These are phyloP conservation scores for Chrysoporthe puriensis DNA, from an alignment of 2,329 filamentous ascomycete species.

Conservation along the genomic window DNA sequence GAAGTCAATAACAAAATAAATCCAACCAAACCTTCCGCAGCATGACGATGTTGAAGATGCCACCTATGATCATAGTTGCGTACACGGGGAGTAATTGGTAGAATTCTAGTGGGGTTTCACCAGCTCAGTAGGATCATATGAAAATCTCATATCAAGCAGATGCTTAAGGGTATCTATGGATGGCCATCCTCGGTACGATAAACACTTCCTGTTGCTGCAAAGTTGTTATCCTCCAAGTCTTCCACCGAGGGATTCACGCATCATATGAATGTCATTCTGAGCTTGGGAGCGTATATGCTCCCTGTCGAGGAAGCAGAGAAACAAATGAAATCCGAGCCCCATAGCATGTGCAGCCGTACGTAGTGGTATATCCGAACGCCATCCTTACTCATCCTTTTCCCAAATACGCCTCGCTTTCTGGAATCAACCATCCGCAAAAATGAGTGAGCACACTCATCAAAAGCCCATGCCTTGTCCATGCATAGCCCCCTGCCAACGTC, in stretches of 20 bases:
- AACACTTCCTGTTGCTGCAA: not conserved
- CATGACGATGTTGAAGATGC: too few species aligned
- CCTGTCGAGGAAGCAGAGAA: not conserved
- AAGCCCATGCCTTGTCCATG: not conserved
- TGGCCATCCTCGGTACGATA: too few species aligned
- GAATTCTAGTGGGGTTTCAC: too few species aligned
- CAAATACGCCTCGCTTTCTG: constrained; percentile 7
- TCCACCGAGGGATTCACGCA: not conserved
- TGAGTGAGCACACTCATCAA: not conserved
- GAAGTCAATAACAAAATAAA: too few species aligned
- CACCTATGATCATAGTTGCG: too few species aligned
- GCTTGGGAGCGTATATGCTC: not conserved
- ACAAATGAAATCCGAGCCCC: not conserved
- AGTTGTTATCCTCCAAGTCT: too few species aligned
- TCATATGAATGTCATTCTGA: not conserved
- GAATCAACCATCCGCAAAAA: constrained; percentile 1
- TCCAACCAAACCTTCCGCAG: too few species aligned
- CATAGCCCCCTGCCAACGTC: not conserved
- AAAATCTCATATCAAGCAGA: too few species aligned
- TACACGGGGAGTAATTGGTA: too few species aligned
- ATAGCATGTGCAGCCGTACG: not conserved
- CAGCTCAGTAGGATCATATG: too few species aligned
- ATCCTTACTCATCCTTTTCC: not conserved
- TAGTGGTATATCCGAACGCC: constrained; percentile 2
- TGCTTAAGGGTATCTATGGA: too few species aligned